Evolutionary conservation across 345 rosid genomes (phyloP), one percentile per base, ranked within the genome.

Genomic region (Populus tremula): DNA sequence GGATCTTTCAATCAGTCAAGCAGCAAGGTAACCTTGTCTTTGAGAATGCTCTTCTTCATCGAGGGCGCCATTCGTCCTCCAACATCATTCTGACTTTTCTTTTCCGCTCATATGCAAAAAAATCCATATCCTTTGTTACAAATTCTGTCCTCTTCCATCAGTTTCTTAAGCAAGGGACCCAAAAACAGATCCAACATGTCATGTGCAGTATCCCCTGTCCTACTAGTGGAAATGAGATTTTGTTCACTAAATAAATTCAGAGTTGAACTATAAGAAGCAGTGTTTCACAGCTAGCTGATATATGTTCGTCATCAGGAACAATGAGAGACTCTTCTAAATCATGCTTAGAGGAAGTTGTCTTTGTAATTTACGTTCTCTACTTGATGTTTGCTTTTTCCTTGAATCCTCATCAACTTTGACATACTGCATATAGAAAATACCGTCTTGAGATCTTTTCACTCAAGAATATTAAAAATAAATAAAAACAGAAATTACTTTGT

Each of bases 121-220:
- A 73, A 43, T 62, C 72, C 67, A 67, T 12, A 78, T 82, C 79
- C n/a, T 47, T 82, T 39, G 17, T 31, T 25, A 70, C 2, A 31
- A 67, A 71, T 59, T 74, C 81, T 8, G 53, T 68, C 66, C 33
- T 81, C 71, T 83, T 82, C 78, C 1, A 31, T 61, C 0, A 87
- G 86, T 64, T 90, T 87, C 79, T 80, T 82, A 29, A 88, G 88
- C 79, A 85, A 78, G 67, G 92, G 91, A 33, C 92, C 90, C 72
- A 90, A 82, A 69, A 87, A 82, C 72, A 89, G 83, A 73, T 87
- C 64, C 78, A 89, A 83, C 94, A 90, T 89, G 73, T 87, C 89
- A 73, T 78, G 88, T 38, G 90, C 85, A 76, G 89, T 81, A 78
- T 89, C 83, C 39, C 82, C 92, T 4, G 87, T 76, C 45, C 71